Evolutionary conservation across 2,329 filamentous ascomycete species (phyloP).

Genomic region (Cordyceps militaris): DNA sequence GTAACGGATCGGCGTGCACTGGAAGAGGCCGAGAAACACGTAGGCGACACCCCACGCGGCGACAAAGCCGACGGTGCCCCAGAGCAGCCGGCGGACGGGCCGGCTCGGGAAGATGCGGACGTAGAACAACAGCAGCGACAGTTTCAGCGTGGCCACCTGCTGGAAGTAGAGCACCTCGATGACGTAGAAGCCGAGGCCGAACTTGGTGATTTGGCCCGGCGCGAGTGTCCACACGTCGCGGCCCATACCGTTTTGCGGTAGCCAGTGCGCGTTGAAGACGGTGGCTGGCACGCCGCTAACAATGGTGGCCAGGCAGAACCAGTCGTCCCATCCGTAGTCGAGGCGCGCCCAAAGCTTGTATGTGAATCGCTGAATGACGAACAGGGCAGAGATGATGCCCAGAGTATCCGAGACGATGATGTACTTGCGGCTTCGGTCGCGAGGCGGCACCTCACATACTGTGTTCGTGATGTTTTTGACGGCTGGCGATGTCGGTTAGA

Average conservation of each 20-base stretch:
- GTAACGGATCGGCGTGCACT: slow-evolving; percentile 33
- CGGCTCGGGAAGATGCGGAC: slow-evolving; percentile 32
- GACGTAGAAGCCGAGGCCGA: slow-evolving; percentile 25
- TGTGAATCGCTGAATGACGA: slow-evolving; percentile 28
- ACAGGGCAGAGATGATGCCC: slow-evolving; percentile 27
- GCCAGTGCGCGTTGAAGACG: slow-evolving; percentile 19
- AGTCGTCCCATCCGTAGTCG: slow-evolving; percentile 26
- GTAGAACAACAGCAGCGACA: slow-evolving; percentile 36
- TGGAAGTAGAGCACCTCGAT: slow-evolving; percentile 33
- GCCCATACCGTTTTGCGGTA: slow-evolving; percentile 23
- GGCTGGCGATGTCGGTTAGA: background rate
- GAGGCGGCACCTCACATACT: slow-evolving; percentile 14
- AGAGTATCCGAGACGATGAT: slow-evolving; percentile 16
- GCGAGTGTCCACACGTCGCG: slow-evolving; percentile 28
- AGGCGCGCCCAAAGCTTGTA: slow-evolving; percentile 23
- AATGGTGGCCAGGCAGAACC: slow-evolving; percentile 19
- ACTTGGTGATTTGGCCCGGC: slow-evolving; percentile 18
- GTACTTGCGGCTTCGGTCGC: slow-evolving; percentile 16
- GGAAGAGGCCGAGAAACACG: slow-evolving; percentile 26
- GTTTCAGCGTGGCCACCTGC: slow-evolving; percentile 31
- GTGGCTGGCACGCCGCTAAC: slow-evolving; percentile 19
- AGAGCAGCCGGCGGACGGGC: slow-evolving; percentile 25
- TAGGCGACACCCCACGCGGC: slow-evolving; percentile 25
- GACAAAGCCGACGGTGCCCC: slow-evolving; percentile 27
- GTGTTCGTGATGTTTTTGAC: slow-evolving; percentile 16